phyloP scores from a whole-genome alignment of 169 alveolate genomes.

The Theileria sp. region DNA sequence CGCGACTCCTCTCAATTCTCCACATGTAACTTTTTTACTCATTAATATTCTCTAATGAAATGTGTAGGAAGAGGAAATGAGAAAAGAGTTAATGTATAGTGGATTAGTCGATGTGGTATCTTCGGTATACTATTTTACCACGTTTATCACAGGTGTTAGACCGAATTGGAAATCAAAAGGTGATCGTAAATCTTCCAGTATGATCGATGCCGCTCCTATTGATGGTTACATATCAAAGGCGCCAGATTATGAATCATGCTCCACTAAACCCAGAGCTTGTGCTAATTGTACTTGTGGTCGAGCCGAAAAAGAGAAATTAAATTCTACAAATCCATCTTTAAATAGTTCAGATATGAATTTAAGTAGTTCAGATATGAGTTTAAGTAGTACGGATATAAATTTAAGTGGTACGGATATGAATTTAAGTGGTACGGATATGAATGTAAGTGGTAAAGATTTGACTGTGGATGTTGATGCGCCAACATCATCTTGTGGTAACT shows the following conservation, averaged over 20 bases:
- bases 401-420: conserved; percentile 41
- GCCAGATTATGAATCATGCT: conserved; percentile 75
- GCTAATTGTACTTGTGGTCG: conserved; percentile 93
- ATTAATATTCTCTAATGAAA: no score
- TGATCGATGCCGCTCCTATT: conserved; percentile 30
- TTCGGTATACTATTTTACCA: conserved; percentile 9
- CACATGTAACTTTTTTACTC: neutral
- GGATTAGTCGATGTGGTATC: conserved; percentile 53
- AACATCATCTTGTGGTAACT: conserved; percentile 86
- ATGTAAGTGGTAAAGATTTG: neutral
- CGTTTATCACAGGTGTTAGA: conserved; percentile 36
- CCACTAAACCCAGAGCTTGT: conserved; percentile 90
- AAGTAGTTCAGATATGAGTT: neutral
- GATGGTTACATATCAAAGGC: conserved; percentile 55
- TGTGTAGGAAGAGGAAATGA: conserved; percentile 21
- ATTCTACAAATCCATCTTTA: conserved; percentile 67
- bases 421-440: conserved; percentile 17
- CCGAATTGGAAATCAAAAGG: conserved; percentile 41
- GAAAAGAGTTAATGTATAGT: conserved; percentile 54
- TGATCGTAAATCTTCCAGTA: neutral
- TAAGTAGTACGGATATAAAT: no score
- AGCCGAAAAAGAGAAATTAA: conserved; percentile 79
- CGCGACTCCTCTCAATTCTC: conserved; percentile 10
- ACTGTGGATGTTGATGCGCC: conserved; percentile 79
- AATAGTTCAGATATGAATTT: conserved; percentile 52